Evolutionary conservation across 768 basidiomycete species (phyloP), one percentile per base, ranked within the genome.

Genomic region (Tulasnella sp.): DNA sequence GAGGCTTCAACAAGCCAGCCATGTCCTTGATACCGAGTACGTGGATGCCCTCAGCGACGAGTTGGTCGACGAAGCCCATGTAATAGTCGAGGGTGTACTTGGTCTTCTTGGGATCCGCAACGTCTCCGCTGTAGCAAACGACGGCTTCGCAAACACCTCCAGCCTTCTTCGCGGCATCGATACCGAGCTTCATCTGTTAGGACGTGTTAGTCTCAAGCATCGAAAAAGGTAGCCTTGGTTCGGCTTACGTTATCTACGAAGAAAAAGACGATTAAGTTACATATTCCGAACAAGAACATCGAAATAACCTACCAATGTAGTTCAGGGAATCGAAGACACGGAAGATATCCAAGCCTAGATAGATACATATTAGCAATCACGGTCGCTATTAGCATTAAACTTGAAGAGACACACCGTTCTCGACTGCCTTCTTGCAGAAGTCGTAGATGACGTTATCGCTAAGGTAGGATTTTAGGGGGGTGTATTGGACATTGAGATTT

Each of bases 391-490:
- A 31, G 27, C 36, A 44, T 19, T 21, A 36, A 38, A 31, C 24
- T 16, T 18, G 24, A 19, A 48, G 27, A 21, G 21, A 42, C 71
- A 73, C 39, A 84, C 98, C 98, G 83, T 98, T 98, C 87, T 99
- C 96, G n/a, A 99, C 97, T 34, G 98, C 98, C 85, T 97, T 97
- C 88, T 97, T 97, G 81, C 95, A 98, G 88, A 99, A 99, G 86
- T 98, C 98, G 86, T 99, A 99, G 86, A 99, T 98, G 79, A 95
- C 97, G 83, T 99, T 99, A 85, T 99, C 97, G 39, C 94, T 95
- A 81, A 42, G 76, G 73, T 31, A 12, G 9, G 19, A 44, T 40
- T 9, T 27, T 34, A 6, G 19, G 42, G 40, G 21, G 42, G 62
- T 68, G 34, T 39, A 27, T 24, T 48, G 12, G 44, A 36, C 24